Evolutionary conservation across 2,329 filamentous ascomycete species (phyloP).

Genomic region (Nigrospora sphaerica): DNA sequence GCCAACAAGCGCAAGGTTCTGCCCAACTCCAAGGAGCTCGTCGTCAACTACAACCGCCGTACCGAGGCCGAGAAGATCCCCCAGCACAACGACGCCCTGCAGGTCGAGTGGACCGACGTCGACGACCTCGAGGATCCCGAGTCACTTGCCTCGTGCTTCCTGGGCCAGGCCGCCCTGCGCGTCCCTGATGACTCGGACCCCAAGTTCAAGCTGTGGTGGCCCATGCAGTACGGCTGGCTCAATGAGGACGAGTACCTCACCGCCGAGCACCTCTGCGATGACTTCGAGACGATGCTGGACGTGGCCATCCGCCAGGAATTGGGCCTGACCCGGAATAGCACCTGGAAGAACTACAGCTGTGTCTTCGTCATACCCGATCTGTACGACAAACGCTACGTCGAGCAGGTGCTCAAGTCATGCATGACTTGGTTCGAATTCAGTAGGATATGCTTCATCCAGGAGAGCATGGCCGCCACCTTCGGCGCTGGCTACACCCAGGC

Average conservation of each 20-base stretch:
- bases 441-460: conserved; percentile 88
- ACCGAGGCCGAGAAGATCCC: conserved; percentile 80
- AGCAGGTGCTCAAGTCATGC: conserved; percentile 74
- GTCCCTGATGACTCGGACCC: conserved; percentile 86
- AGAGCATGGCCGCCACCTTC: conserved; percentile 90
- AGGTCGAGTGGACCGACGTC: conserved; percentile 93
- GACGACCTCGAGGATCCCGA: conserved; percentile 59
- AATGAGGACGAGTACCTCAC: conserved; percentile 85
- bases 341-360: conserved; percentile 87
- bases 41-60: conserved; percentile 87
- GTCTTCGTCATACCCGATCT: conserved; percentile 97
- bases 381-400: conserved; percentile 91
- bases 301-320: conserved; percentile 82
- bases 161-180: conserved; percentile 73
- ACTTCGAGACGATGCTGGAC: conserved; percentile 81
- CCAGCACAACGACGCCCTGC: conserved; percentile 88
- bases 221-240: conserved; percentile 76
- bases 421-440: conserved; percentile 87
- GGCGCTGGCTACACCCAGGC: conserved; percentile 90
- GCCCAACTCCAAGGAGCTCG: conserved; percentile 95
- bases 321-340: conserved; percentile 66
- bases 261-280: conserved; percentile 74
- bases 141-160: conserved; percentile 56
- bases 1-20: conserved; percentile 89
- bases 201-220: conserved; percentile 90